These are phyloP conservation scores for Pleurotus platypus DNA, from an alignment of 768 basidiomycete species.

Conservation along the genomic window DNA sequence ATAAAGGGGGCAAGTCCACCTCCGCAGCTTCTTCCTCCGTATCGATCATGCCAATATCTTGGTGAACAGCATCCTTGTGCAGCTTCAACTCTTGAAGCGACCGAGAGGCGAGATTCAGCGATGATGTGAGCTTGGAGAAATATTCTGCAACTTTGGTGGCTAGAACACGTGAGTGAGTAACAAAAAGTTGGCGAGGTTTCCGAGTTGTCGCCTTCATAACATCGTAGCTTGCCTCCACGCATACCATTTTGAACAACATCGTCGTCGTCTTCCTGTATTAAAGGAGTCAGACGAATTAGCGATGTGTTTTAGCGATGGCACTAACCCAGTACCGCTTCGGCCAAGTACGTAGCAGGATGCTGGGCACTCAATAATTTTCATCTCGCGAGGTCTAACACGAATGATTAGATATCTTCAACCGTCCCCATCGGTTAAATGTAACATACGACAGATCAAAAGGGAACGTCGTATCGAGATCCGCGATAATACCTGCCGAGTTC, in stretches of 20 bases:
- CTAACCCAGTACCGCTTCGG: slow-evolving; percentile 71
- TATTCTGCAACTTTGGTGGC: slow-evolving; percentile 71
- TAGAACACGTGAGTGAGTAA: slow-evolving; percentile 65
- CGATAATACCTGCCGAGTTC: slow-evolving; percentile 39
- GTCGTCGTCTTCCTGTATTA: slow-evolving; percentile 67
- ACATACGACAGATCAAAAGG: slow-evolving; percentile 42
- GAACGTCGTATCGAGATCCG: slow-evolving; percentile 43
- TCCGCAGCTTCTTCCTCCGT: slow-evolving; percentile 38
- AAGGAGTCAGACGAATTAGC: background rate
- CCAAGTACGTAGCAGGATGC: slow-evolving; percentile 66
- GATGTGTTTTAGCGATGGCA: background rate
- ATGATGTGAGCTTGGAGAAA: slow-evolving; percentile 47
- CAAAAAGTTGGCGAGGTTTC: slow-evolving; percentile 66
- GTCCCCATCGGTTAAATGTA: background rate
- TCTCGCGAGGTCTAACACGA: slow-evolving; percentile 38
- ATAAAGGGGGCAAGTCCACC: slow-evolving; percentile 46
- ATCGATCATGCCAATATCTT: slow-evolving; percentile 27
- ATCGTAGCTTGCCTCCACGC: slow-evolving; percentile 56
- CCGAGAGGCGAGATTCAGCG: slow-evolving; percentile 32
- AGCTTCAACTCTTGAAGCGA: slow-evolving; percentile 34
- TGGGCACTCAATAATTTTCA: slow-evolving; percentile 53
- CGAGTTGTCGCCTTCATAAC: slow-evolving; percentile 26
- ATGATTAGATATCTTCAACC: background rate
- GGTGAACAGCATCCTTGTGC: slow-evolving; percentile 13
- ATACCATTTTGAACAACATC: slow-evolving; percentile 74